Evolutionary conservation across 78 protist genomes (phyloP).

Genomic region (Salpingoeca rosetta): DNA sequence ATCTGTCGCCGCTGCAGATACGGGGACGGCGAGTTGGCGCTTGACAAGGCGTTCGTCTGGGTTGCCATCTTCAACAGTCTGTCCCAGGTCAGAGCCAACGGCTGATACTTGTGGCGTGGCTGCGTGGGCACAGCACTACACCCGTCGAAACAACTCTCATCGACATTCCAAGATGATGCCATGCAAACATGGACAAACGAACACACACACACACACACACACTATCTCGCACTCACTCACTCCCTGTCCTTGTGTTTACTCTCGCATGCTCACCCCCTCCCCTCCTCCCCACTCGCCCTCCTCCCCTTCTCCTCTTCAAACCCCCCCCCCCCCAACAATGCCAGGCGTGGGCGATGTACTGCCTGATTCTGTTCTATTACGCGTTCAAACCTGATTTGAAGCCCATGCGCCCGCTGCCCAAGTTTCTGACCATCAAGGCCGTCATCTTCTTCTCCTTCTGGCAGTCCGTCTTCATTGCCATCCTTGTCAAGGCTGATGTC

Average conservation of each 20-base stretch:
- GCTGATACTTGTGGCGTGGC: background rate
- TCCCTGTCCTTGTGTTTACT: background rate
- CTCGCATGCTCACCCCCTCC: background rate
- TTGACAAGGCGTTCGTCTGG: too few species aligned
- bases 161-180: background rate
- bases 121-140: background rate
- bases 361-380: slow-evolving; percentile 24
- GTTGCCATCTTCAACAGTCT: too few species aligned
- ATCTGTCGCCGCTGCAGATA: background rate
- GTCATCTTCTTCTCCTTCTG: slow-evolving; percentile 51
- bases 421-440: slow-evolving; percentile 46
- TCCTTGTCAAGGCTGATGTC: too few species aligned
- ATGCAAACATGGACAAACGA: too few species aligned
- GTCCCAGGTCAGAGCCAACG: too few species aligned
- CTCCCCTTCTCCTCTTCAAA: background rate
- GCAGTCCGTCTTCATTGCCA: slow-evolving; percentile 13
- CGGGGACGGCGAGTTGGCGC: too few species aligned
- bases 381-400: background rate
- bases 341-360: too few species aligned
- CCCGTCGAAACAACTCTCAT: background rate
- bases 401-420: slow-evolving; percentile 22
- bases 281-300: background rate
- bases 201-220: too few species aligned
- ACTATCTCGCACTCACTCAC: background rate
- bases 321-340: too few species aligned